Base-by-base conservation (phyloP, 768 basidiomycete species). In the Lactarius sp. region DNA sequence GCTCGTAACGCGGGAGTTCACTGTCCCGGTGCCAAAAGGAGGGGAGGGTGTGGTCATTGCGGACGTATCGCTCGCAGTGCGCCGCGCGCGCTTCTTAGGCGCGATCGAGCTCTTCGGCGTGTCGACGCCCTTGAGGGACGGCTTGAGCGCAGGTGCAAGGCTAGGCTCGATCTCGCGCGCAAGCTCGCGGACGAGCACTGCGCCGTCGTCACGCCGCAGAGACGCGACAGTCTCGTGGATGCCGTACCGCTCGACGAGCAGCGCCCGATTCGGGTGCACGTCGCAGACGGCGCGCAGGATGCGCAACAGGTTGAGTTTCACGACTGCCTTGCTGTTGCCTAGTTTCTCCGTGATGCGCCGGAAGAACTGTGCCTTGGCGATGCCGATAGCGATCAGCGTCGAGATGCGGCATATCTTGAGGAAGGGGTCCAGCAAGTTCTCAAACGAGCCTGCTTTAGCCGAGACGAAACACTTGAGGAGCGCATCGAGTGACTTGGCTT, bases 391-490 rank as follows among this genome's bases (percentile, higher is more conserved):
- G 42, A 98, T 73, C 1, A 79, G 73, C 0, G 82, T 80, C 0
- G 95, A 98, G 8, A 92, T 74, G 12, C 94, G 89, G 57, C 87
- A 85, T 52, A 98, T 89, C 78, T 97, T 97, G 71, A 95, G 83
- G 76, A 94, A 89, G 1, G 93, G 92, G 56, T 95, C 92, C 8
- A 98, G 84, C 27, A 99, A 76, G 70, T 90, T 92, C 73, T 98
- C 96, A 71, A 97, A 94, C 2, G 87, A 88, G 71, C 91, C 90
- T 52, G 92, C 87, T 75, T 95, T 94, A 34, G 92, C 86, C 1
- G 83, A 80, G 66, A 90, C 85, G 74, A 96, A 96, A 72, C 90
- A 90, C 46, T 80, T 81, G 39, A 94, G 80, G 16, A 96, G 76
- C 0, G 83, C 78, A 0, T 90, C 86, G 18, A 92, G 74, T 1